These are phyloP conservation scores for Tetrapisispora pingtungensis DNA, from an alignment of 805 yeast genomes.

Conservation along the genomic window DNA sequence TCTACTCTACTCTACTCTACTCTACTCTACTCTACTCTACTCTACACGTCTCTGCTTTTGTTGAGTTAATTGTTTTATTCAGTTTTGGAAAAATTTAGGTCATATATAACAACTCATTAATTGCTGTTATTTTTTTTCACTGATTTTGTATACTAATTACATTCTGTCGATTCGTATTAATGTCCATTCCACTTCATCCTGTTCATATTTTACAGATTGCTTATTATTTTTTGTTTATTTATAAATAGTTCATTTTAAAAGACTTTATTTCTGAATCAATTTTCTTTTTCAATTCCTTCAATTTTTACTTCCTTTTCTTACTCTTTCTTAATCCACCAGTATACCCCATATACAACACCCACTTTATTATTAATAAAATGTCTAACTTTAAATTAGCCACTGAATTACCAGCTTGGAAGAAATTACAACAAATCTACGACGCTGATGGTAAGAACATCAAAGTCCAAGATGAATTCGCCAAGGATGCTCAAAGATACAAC, in stretches of 20 bases:
- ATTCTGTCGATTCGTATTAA: no score
- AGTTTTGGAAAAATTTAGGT: neutral
- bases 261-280: no score
- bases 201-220: no score
- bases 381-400: conserved; percentile 50
- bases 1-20: no score
- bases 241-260: no score
- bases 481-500: conserved; percentile 64
- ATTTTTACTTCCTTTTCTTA: no score
- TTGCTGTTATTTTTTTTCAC: neutral
- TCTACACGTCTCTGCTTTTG: no score
- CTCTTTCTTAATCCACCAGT: neutral
- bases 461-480: conserved; percentile 66
- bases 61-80: neutral
- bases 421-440: conserved; percentile 62
- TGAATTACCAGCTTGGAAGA: conserved; percentile 78
- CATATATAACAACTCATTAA: neutral
- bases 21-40: no score
- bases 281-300: no score
- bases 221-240: no score
- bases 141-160: neutral
- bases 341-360: neutral
- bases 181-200: neutral
- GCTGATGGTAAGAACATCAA: conserved; percentile 58
- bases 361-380: neutral